These are phyloP conservation scores for Entonaema liquescens DNA, from an alignment of 495 filamentous ascomycete species.

Conservation along the genomic window DNA sequence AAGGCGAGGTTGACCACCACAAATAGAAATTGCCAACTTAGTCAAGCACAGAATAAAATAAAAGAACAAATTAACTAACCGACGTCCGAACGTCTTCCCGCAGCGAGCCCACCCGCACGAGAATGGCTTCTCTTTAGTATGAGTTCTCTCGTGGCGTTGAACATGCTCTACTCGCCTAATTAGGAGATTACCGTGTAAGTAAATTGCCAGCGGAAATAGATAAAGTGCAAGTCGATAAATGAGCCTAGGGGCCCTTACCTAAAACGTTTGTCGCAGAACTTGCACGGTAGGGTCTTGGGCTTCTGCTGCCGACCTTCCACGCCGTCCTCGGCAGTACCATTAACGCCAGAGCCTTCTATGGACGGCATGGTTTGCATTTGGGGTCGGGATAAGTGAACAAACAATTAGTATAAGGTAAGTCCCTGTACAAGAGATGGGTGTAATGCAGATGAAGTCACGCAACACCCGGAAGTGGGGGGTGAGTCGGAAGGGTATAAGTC, in stretches of 20 bases:
- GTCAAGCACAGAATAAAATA: constrained; percentile 24
- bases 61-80: constrained; percentile 53
- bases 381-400: constrained; percentile 38
- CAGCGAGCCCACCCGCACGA: constrained; percentile 61
- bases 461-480: constrained; percentile 47
- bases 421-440: constrained; percentile 49
- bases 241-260: constrained; percentile 52
- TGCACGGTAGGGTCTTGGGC: constrained; percentile 63
- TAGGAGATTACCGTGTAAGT: constrained; percentile 46
- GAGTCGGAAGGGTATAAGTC: constrained; percentile 43
- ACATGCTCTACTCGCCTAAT: constrained; percentile 68
- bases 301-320: constrained; percentile 61
- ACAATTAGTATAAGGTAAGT: constrained; percentile 54
- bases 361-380: constrained; percentile 60
- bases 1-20: constrained; percentile 37
- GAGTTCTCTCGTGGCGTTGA: constrained; percentile 67
- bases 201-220: constrained; percentile 54
- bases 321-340: constrained; percentile 54
- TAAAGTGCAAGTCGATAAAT: constrained; percentile 44
- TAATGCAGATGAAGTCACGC: constrained; percentile 50
- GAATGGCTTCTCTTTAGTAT: constrained; percentile 69
- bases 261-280: constrained; percentile 65
- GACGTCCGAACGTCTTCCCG: constrained; percentile 66
- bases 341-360: constrained; percentile 55
- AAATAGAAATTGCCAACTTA: constrained; percentile 16